Percentiles rank a stretch among this genome's conserved stretches.
Conservation (phyloP, 1,139 yeast species). For the Blastobotrys capitulatus region DNA sequence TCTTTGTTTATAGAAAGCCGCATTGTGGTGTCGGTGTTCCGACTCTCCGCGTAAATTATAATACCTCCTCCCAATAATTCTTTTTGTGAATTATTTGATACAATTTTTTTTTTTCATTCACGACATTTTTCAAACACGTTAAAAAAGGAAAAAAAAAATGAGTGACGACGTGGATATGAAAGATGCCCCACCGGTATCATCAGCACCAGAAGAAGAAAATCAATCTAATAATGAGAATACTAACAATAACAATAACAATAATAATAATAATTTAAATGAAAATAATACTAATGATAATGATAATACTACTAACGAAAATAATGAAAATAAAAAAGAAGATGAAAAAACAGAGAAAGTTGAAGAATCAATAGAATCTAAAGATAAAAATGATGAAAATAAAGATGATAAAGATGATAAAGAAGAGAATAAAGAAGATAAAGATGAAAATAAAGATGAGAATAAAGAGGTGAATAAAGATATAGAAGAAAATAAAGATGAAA, state of each 20-base stretch:
- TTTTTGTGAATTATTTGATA: no score
- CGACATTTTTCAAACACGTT: background rate
- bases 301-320: background rate
- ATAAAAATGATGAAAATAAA: slow-evolving; percentile 11
- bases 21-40: no score
- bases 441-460: background rate
- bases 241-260: background rate
- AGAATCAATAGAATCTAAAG: slow-evolving; percentile 14
- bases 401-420: slow-evolving; percentile 4
- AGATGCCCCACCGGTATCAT: slow-evolving; percentile 8
- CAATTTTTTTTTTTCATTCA: no score
- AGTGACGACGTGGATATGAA: slow-evolving; percentile 22
- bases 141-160: slow-evolving; percentile 1
- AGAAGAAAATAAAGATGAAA: no score
- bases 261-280: no score
- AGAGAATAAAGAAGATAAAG: background rate
- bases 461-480: no score
- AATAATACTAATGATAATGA: background rate
- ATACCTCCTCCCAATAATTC: no score
- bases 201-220: background rate
- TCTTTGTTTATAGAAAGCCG: slow-evolving; percentile 77
- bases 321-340: slow-evolving; percentile 2
- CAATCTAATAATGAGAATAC: background rate
- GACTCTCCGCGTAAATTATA: no score
- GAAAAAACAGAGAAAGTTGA: slow-evolving; percentile 15